Base-by-base conservation (phyloP, 163 green algal species). In the Coccomyxa subellipsoidea region DNA sequence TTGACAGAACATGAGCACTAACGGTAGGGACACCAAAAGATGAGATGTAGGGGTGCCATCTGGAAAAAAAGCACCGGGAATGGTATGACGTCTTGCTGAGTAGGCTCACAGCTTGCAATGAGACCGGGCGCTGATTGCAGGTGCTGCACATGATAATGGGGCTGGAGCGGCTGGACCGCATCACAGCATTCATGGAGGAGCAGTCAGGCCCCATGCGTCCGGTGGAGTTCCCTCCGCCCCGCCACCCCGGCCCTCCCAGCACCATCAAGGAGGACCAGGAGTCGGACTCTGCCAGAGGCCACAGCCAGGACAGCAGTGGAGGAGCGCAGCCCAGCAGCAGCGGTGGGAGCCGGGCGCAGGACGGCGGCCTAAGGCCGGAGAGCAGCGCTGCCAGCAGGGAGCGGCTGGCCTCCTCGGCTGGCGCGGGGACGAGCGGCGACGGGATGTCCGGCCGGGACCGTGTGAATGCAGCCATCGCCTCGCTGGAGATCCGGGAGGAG, bases 121-220 rank as follows among this genome's bases (percentile, higher is more conserved):
- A n/a, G n/a, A n/a, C n/a, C n/a, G n/a, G n/a, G n/a, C n/a, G n/a
- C n/a, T n/a, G n/a, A 18, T 12, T 32, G 79, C 84, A 92, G 88
- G 93, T 97, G n/a, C 90, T 97, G 76, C 84, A 90, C 82, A 90
- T 89, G 54, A 88, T 97, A 12, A 81, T 97, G 72, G 92, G 90
- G 5, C 88, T 96, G 81, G 93, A 97, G 81, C 86, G 93, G 15
- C 77, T 95, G 53, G 87, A 96, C 77, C 87, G 92, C 78, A 95
- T 94, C 35, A 88, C 85, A 4, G 82, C 82, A n/a, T 94, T 93
- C 78, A 89, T 84, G 1, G 77, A 84, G 15, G 85, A 92, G 66
- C 66, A 73, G 29, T 73, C 66, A 8, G 66, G 47, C 23, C 47
- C 81, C 47, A 59, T 12, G 21, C 15, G 47, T 7, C 47, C 47